A percentile compares a stretch with the other conserved stretches of the same genome.
Conservation (phyloP, 768 basidiomycete species). For the Myochromella boudieri region DNA sequence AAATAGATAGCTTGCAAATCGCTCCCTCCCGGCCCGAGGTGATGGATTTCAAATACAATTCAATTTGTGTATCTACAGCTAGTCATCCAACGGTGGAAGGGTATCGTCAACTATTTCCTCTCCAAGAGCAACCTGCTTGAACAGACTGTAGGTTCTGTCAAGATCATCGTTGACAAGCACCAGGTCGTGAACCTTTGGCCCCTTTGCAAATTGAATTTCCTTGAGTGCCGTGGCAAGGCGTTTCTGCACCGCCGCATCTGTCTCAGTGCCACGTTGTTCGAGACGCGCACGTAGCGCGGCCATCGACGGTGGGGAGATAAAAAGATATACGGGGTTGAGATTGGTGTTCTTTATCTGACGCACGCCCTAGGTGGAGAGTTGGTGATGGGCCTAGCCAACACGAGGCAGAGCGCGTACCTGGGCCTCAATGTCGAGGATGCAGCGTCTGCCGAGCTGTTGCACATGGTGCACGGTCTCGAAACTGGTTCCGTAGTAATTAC, state of each 20-base stretch:
- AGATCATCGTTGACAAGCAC: constrained; percentile 91
- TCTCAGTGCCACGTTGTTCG: constrained; percentile 81
- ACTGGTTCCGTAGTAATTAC: constrained; percentile 93
- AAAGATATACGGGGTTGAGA: constrained; percentile 85
- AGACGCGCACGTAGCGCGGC: constrained; percentile 69
- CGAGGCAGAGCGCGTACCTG: constrained; percentile 57
- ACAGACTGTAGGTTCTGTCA: constrained; percentile 76
- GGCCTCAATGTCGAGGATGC: constrained; percentile 94
- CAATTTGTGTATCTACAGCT: constrained; percentile 8
- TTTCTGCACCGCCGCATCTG: constrained; percentile 65
- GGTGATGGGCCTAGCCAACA: constrained; percentile 3
- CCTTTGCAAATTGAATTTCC: constrained; percentile 84
- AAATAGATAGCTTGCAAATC: too few relatives aligned
- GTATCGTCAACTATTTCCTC: constrained; percentile 57
- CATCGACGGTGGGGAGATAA: constrained; percentile 88
- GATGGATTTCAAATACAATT: too few relatives aligned
- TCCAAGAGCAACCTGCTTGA: constrained; percentile 77
- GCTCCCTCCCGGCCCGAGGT: too few relatives aligned
- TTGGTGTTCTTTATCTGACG: constrained; percentile 84
- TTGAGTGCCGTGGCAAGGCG: constrained; percentile 75
- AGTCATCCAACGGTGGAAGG: constrained; percentile 64
- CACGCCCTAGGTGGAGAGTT: constrained; percentile 65
- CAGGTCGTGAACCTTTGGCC: constrained; percentile 71
- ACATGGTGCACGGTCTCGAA: constrained; percentile 74
- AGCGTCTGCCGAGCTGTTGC: constrained; percentile 67